Evolutionary conservation across 2,329 filamentous ascomycete genomes (phyloP).

Genomic region (Hypoxylon sp.): DNA sequence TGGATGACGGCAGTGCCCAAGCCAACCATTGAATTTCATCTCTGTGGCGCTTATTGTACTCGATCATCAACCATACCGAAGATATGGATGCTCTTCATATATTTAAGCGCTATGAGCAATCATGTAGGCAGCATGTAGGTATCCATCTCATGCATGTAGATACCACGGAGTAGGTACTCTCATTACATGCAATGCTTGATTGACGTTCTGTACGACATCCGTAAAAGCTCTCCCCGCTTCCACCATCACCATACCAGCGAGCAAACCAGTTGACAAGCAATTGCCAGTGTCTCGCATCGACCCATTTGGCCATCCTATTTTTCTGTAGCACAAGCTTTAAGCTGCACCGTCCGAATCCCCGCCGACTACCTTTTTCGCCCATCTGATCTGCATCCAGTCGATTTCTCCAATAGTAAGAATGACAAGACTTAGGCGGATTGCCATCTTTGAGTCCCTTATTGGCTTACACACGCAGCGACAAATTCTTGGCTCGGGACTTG

Average conservation of each 20-base stretch:
- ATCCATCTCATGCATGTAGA: background rate
- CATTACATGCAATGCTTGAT: constrained; percentile 21
- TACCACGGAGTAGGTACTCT: constrained; percentile 10
- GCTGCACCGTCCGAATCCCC: constrained; percentile 29
- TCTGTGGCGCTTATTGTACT: constrained; percentile 6
- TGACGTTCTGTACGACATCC: constrained; percentile 22
- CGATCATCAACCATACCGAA: background rate
- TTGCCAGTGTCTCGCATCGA: constrained; percentile 18
- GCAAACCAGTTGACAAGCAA: constrained; percentile 18
- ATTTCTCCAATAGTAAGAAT: constrained; percentile 50
- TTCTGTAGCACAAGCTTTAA: constrained; percentile 9
- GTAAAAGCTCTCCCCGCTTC: constrained; percentile 11
- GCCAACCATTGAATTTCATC: background rate
- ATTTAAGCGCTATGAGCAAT: constrained; percentile 16
- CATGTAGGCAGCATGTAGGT: background rate
- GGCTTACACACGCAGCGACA: constrained; percentile 52
- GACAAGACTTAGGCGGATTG: constrained; percentile 48
- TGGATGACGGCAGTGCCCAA: background rate
- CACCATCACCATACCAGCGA: background rate
- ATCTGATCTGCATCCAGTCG: constrained; percentile 47
- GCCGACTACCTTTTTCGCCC: constrained; percentile 44
- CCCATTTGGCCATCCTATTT: constrained; percentile 17
- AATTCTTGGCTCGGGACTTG: constrained; percentile 39
- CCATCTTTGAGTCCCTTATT: constrained; percentile 45
- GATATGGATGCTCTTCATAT: constrained; percentile 1